Base-by-base conservation (phyloP, 805 yeast genomes). In the Pichia rugopelliculosa region DNA sequence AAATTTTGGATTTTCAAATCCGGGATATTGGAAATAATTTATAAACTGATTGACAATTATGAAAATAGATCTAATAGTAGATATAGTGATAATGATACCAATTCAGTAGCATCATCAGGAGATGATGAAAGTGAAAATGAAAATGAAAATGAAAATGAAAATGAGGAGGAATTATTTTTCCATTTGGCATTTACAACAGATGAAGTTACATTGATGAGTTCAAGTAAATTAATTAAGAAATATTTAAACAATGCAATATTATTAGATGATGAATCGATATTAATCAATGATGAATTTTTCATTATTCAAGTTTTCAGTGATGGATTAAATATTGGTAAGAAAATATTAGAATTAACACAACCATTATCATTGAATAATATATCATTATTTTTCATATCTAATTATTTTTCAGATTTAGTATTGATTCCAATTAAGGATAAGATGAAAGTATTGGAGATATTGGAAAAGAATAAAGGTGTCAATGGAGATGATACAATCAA, bases 341-440 rank as follows among this genome's bases (percentile, higher is more conserved):
- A 82, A 38, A 79, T 81, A 15, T 59, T 81, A 41, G 77, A 76
- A 46, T 62, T 82, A 36, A 78, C 84, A 1, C 68, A 70, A 44
- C 87, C 87, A 0, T 63, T 82, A n/a, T 73, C 83, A 0, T 66
- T 69, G 36, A 77, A 77, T 41, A 71, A 70, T 17, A 78, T 82
- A 26, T 73, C 86, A 2, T 67, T 82, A 30, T 81, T 79, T 57
- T 82, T 81, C 61, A 60, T 82, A 27, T 73, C 81, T 17, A 77
- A 81, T 30, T 83, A 81, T 61, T 80, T 79, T 60, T 74, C 80
- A 37, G 85, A 81, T 60, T 76, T 77, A 41, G 80, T 82, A 21
- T 64, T 82, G 41, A 70, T 80, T n/a, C 87, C 87, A 0, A 60
- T 59, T 34, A 55, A 58, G 6, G 67, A 70, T 7, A 70, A 72